Evolutionary conservation across 2,329 filamentous ascomycete genomes (phyloP), one percentile per base, ranked within the genome.

Genomic region (Ophiostoma piceae): DNA sequence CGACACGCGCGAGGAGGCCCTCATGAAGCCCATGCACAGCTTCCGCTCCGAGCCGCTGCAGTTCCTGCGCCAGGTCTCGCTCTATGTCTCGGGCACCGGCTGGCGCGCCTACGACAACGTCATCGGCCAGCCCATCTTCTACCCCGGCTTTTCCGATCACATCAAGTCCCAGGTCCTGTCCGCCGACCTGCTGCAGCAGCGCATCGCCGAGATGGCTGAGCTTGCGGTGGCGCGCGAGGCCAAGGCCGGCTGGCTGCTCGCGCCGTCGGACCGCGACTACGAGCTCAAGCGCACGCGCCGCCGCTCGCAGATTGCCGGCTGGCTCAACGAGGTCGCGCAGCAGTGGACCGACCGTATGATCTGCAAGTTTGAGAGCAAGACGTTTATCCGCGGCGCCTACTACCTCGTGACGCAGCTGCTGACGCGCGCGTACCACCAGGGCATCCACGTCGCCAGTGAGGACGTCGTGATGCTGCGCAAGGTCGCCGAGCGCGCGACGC

Each of bases 351-450:
- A 97, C 77, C 88, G 90, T 73, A 98, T 99, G 95, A 97, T 99
- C 72, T 98, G 94, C 85, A 99, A 99, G 80, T 94, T 98, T 85
- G 95, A 99, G 79, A 96, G 90, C 83, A 96, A 94, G 77, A 83
- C 87, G 1, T 98, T 98, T 77, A 97, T 99, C 74, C 84, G 95
- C 67, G 88, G 92, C 32, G 94, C 95, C 66, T 98, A 98, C 78
- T 99, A 97, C 78, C 77, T 97, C 54, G 84, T 84, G 66, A 96
- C 94, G 1, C 94, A 98, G 79, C 84, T 98, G 66, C 83, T 98
- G 72, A 96, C 94, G 4, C 84, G 95, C 72, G 94, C 95, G 6
- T 99, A 99, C 78, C 93, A 98, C 76, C 94, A 98, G 81, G 95
- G 92, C 11, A 97, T 99, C 68, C 95, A 99, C 78, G 93, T 98